phyloP scores from a whole-genome alignment of 2,329 filamentous ascomycete species.

The Alternaria burnsii region DNA sequence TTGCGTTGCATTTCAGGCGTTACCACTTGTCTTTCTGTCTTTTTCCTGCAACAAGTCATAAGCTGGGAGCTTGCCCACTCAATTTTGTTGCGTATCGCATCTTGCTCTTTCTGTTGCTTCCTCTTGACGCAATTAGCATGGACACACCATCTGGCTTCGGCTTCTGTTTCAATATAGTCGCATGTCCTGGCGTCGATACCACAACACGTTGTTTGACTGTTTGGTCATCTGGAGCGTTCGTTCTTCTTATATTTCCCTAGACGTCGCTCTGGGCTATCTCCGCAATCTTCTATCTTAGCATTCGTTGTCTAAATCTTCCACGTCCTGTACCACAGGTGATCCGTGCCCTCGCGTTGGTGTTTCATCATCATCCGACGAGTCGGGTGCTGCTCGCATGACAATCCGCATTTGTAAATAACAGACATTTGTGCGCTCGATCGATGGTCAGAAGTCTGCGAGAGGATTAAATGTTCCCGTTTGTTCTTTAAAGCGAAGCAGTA shows the following conservation, averaged over 20 bases:
- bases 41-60: conserved; percentile 1
- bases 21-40: conserved; percentile 7
- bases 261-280: neutral
- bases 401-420: neutral
- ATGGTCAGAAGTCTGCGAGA: neutral
- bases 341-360: conserved; percentile 19
- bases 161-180: neutral
- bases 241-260: neutral
- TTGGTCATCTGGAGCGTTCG: neutral
- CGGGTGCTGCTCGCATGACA: neutral
- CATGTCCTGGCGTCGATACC: neutral
- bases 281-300: neutral
- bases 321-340: conserved; percentile 8
- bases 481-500: neutral
- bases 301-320: neutral
- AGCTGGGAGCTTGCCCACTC: neutral
- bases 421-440: neutral
- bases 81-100: neutral
- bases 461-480: neutral
- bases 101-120: neutral
- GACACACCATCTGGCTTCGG: neutral
- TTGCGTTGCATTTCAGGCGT: conserved; percentile 10
- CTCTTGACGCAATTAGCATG: neutral
- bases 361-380: conserved; percentile 9
- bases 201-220: neutral